Conservation (phyloP, 2,329 filamentous ascomycete genomes). For the Aureobasidium lini region DNA sequence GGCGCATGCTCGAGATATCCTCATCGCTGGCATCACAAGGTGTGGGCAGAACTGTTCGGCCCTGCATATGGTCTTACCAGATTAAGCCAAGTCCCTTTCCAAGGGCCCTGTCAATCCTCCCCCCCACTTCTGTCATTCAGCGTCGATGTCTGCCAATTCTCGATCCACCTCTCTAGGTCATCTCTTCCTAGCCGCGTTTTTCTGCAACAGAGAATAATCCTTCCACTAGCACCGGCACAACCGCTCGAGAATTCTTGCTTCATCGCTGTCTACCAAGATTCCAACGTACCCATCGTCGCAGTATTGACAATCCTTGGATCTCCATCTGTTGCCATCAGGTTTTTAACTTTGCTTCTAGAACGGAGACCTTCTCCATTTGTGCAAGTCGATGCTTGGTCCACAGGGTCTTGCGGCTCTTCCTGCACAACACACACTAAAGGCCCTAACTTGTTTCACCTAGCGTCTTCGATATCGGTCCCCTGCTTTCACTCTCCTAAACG, state of each 20-base stretch:
- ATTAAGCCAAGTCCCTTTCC: not conserved
- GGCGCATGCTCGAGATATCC: not conserved
- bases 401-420: not conserved
- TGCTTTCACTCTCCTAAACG: not conserved
- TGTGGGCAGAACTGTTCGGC: not conserved
- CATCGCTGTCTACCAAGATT: constrained; percentile 3
- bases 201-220: constrained; percentile 3
- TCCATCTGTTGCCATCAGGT: not conserved
- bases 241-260: constrained; percentile 7
- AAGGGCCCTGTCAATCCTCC: constrained; percentile 4
- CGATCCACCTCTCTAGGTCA: constrained; percentile 5
- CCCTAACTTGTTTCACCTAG: not conserved
- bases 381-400: not conserved
- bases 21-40: not conserved
- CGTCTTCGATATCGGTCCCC: not conserved
- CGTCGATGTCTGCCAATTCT: constrained; percentile 5
- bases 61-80: constrained; percentile 4
- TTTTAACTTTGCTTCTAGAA: not conserved
- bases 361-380: not conserved
- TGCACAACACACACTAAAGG: constrained; percentile 6
- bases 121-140: constrained; percentile 6
- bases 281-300: not conserved
- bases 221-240: constrained; percentile 4
- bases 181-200: constrained; percentile 9
- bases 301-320: not conserved